phyloP scores from a whole-genome alignment of 2,329 filamentous ascomycete genomes.

The Sphaerulina vaccinii region DNA sequence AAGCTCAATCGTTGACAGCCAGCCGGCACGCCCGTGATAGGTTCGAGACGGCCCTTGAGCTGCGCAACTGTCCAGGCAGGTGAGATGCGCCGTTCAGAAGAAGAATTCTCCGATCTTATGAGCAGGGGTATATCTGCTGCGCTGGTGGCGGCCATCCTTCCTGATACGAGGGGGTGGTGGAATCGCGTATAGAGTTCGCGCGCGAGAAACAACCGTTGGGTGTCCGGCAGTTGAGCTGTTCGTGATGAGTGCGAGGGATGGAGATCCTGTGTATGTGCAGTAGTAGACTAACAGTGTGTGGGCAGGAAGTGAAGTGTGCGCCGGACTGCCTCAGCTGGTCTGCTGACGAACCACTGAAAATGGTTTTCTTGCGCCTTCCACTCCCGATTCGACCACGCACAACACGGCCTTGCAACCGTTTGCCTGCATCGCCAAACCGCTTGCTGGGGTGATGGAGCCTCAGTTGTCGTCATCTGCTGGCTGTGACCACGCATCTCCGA shows the following conservation, averaged over 20 bases:
- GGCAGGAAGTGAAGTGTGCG: neutral
- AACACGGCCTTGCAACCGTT: neutral
- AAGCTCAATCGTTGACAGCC: constrained; percentile 72
- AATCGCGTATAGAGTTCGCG: no score
- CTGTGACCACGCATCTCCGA: constrained; percentile 10
- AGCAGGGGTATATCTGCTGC: constrained; percentile 74
- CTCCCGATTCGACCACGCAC: neutral
- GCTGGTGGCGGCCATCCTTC: constrained; percentile 28
- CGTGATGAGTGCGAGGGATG: neutral
- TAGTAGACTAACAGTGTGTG: neutral
- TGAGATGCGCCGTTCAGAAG: constrained; percentile 85
- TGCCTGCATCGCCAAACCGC: neutral
- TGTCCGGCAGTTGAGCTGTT: neutral
- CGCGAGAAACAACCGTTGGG: neutral
- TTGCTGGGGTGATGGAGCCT: neutral
- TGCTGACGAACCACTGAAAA: no score
- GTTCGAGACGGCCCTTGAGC: constrained; percentile 84
- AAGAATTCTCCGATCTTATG: constrained; percentile 71
- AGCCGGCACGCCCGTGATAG: constrained; percentile 87
- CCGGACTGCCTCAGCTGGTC: no score
- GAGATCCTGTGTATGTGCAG: neutral
- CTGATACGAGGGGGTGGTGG: neutral
- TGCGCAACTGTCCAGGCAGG: constrained; percentile 86
- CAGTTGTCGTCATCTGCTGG: neutral
- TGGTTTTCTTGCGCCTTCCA: no score